Percentiles rank a stretch among this genome's conserved stretches.
These are phyloP conservation scores for Pseudohyphozyma bogoriensis DNA, from an alignment of 768 basidiomycete genomes.

Conservation along the genomic window DNA sequence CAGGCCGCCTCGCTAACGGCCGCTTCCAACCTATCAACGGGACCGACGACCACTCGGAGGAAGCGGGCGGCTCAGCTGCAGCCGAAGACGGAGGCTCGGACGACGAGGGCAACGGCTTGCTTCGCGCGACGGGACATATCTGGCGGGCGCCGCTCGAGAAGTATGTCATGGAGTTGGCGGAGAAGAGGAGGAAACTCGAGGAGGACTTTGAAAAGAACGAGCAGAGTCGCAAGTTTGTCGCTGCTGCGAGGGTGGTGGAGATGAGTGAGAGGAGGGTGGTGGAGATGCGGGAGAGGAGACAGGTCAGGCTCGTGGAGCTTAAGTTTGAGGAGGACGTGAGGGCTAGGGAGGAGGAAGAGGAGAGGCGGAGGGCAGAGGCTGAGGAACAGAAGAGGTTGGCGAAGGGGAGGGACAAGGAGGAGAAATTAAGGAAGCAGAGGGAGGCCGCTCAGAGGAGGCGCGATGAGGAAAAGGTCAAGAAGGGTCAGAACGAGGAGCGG, in stretches of 20 bases:
- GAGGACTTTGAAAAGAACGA: constrained; percentile 15
- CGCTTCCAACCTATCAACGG: not conserved
- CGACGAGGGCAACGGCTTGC: constrained; percentile 22
- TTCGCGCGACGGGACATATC: constrained; percentile 24
- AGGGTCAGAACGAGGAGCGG: constrained; percentile 22
- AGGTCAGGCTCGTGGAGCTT: constrained; percentile 5
- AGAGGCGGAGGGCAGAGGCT: not conserved
- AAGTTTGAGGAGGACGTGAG: constrained; percentile 1
- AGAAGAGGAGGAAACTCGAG: constrained; percentile 13
- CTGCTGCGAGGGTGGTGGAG: constrained; percentile 17
- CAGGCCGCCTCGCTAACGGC: not conserved
- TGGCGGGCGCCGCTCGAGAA: constrained; percentile 25
- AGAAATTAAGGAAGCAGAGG: constrained; percentile 23
- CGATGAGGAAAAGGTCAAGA: constrained; percentile 23
- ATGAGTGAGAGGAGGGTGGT: constrained; percentile 12
- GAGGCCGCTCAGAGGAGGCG: constrained; percentile 24
- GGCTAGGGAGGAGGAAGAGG: not conserved
- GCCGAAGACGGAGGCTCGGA: no score
- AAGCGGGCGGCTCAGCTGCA: no score
- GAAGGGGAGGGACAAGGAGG: constrained; percentile 23
- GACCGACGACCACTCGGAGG: not conserved
- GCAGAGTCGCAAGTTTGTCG: constrained; percentile 17
- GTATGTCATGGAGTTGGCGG: constrained; percentile 16
- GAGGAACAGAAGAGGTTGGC: constrained; percentile 8
- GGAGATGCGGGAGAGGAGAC: constrained; percentile 20